Evolutionary conservation across 441 rosid species (phyloP), one percentile per base, ranked within the genome.

Genomic region (Theobroma grandiflorum): DNA sequence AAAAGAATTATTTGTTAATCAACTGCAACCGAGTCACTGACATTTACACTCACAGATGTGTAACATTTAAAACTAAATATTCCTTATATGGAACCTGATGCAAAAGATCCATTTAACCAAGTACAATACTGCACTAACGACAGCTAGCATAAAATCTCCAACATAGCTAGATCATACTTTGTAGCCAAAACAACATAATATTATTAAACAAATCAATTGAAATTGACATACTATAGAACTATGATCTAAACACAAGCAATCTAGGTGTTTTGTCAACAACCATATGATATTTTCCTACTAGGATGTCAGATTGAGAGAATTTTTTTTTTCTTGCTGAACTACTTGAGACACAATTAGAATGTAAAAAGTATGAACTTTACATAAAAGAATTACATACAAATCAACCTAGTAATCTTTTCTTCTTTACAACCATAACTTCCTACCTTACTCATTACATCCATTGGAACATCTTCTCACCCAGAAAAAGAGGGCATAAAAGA

Each of bases 401-500:
- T 1, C 58, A 70, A 70, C 42, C 20, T 42, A 31, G 0, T 26
- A 65, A 35, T 43, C 20, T 40, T 57, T 61, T 66, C 66, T 66
- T 58, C 57, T 53, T 67, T 22, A 38, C 55, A 49, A 43, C 64
- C 40, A 15, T 31, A 53, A 38, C 71, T 33, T 58, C 26, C 63
- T 18, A 42, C 68, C 40, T 37, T 69, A 66, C 43, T 49, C 12
- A 33, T 69, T 31, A 49, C 43, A 11, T 49, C 77, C 75, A 68
- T 16, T 4, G 12, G 8, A 20, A 58, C 15, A 67, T 67, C 22
- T 62, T 76, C 78, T 62, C 49, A 18, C 53, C 61, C 38, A 50
- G 73, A 76, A 55, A 49, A 53, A 62, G 50, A 61, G 63, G 66
- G 77, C 20, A 58, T 4, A 11, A 65, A 67, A 77, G 68, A 64